Conservation (phyloP, 768 basidiomycete species). For the Lyophyllum semitale region DNA sequence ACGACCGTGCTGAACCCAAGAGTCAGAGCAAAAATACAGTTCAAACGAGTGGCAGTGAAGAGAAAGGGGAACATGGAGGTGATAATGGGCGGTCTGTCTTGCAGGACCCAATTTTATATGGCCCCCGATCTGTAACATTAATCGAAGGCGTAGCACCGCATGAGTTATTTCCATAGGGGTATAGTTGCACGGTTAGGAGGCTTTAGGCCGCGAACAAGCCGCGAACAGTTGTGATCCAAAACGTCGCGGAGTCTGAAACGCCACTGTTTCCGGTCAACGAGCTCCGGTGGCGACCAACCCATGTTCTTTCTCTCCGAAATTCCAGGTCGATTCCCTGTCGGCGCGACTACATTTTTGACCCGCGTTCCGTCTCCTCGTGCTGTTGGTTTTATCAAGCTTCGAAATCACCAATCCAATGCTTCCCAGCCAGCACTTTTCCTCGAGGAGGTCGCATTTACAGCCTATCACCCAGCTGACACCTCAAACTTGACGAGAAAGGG, state of each 20-base stretch:
- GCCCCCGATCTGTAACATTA: neutral
- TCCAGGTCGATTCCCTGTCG: slow-evolving; percentile 55
- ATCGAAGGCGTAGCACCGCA: neutral
- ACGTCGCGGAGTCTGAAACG: neutral
- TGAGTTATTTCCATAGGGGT: neutral
- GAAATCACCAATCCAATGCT: slow-evolving; percentile 16
- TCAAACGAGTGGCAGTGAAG: slow-evolving; percentile 15
- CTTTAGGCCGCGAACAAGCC: too few relatives aligned
- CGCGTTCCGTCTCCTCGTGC: slow-evolving; percentile 38
- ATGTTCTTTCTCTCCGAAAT: slow-evolving; percentile 49
- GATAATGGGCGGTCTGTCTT: neutral
- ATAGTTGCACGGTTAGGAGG: neutral
- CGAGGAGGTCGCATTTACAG: slow-evolving; percentile 65
- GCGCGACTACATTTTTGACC: slow-evolving; percentile 58
- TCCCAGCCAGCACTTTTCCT: slow-evolving; percentile 49
- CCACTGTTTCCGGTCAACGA: neutral
- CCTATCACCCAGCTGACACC: slow-evolving; percentile 62
- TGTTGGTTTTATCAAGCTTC: slow-evolving; percentile 45
- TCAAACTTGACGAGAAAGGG: slow-evolving; percentile 36
- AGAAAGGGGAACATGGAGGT: slow-evolving; percentile 7
- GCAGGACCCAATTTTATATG: neutral
- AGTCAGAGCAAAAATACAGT: slow-evolving; percentile 7
- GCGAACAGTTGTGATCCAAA: too few relatives aligned
- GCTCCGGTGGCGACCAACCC: neutral
- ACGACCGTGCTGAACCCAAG: slow-evolving; percentile 11